Percentiles rank a stretch among this genome's conserved stretches.
Conservation (phyloP, 805 yeast species). For the Metschnikowia hibisci region DNA sequence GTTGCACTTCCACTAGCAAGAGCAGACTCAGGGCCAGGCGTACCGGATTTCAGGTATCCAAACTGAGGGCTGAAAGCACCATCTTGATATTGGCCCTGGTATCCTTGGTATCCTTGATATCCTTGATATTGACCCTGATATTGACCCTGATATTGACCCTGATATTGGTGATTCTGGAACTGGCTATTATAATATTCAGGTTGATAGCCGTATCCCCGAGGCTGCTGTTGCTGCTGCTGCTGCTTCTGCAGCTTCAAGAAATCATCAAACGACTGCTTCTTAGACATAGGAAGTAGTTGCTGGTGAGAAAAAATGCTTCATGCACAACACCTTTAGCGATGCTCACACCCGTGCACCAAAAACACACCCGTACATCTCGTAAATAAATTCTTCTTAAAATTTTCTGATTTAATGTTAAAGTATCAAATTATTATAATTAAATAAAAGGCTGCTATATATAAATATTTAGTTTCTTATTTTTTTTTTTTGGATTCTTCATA, state of each 20-base stretch:
- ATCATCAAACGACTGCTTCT: slow-evolving; percentile 46
- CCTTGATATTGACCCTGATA: slow-evolving; percentile 5
- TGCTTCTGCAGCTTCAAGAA: slow-evolving; percentile 43
- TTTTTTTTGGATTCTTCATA: background rate
- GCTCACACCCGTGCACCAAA: slow-evolving; percentile 12
- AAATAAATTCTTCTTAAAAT: background rate
- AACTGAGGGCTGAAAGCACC: slow-evolving; percentile 7
- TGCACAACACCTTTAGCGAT: slow-evolving; percentile 2
- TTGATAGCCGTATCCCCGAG: slow-evolving; percentile 25
- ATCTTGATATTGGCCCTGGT: slow-evolving; percentile 8
- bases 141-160: slow-evolving; percentile 2
- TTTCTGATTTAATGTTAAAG: too few relatives aligned
- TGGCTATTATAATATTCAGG: slow-evolving; percentile 2
- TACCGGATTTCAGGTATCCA: slow-evolving; percentile 8
- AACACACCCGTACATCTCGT: background rate
- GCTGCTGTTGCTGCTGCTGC: slow-evolving; percentile 28
- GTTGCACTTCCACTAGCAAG: slow-evolving; percentile 37
- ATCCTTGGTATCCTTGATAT: slow-evolving; percentile 7
- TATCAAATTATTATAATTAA: too few relatives aligned
- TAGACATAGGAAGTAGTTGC: slow-evolving; percentile 20
- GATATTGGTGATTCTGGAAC: slow-evolving; percentile 4
- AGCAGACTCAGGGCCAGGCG: slow-evolving; percentile 15
- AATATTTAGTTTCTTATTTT: too few relatives aligned
- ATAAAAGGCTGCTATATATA: too few relatives aligned
- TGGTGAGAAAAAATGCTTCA: slow-evolving; percentile 1